A percentile compares a stretch with the other conserved stretches of the same genome.
phyloP scores from a whole-genome alignment of 306 rosid genomes.

The Citrullus colocynthis region DNA sequence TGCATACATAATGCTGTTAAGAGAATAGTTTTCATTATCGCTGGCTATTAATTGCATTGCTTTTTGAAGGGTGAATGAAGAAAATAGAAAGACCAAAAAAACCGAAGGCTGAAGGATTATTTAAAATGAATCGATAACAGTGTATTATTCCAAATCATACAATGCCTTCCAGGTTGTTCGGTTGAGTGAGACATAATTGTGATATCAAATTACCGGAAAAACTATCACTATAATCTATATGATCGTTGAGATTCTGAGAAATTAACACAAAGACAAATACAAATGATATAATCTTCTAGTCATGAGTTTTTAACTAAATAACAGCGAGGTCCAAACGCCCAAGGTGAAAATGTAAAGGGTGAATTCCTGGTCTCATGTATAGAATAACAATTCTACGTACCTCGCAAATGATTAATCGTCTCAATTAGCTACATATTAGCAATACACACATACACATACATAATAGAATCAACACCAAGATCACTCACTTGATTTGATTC shows the following conservation, averaged over 20 bases:
- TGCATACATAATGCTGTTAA: not conserved
- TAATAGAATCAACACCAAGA: conserved; percentile 51
- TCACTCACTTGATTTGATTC: conserved; percentile 89
- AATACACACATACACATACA: not conserved
- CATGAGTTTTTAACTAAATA: not conserved
- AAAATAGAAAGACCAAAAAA: not conserved
- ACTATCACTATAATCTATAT: not conserved
- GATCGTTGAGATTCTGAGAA: not conserved
- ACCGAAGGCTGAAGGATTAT: not conserved
- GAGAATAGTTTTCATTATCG: not conserved
- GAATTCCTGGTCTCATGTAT: not conserved
- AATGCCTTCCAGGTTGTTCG: not conserved
- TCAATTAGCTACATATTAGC: not conserved
- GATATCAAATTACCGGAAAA: not conserved
- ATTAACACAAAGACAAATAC: not conserved
- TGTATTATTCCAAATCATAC: not conserved
- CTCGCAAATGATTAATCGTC: not conserved
- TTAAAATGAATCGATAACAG: not conserved
- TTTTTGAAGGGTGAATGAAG: not conserved
- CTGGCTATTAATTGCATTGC: not conserved
- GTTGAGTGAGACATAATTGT: not conserved
- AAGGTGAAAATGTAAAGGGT: not conserved
- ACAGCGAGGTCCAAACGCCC: not conserved
- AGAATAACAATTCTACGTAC: not conserved
- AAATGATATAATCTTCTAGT: not conserved